A percentile compares a stretch with the other conserved stretches of the same genome.
These are phyloP conservation scores for Acacia acuminata DNA, from an alignment of 306 rosid genomes.

Conservation along the genomic window DNA sequence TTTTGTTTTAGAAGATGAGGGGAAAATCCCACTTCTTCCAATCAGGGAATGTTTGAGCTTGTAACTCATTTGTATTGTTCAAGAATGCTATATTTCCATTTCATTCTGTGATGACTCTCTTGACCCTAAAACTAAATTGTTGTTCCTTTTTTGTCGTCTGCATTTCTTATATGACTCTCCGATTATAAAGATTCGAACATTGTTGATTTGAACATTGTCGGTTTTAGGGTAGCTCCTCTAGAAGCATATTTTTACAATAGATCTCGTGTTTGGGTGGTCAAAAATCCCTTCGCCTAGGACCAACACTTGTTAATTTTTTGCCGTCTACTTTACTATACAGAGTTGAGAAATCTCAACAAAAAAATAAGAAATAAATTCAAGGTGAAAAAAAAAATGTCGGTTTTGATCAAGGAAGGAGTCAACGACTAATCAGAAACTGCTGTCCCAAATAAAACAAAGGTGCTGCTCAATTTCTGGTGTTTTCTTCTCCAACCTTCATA, in stretches of 20 bases:
- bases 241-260: too few relatives aligned
- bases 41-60: constrained; percentile 41
- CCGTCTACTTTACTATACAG: background rate
- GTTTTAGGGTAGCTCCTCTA: too few relatives aligned
- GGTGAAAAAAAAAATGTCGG: constrained; percentile 7
- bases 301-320: too few relatives aligned
- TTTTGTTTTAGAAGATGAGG: constrained; percentile 27
- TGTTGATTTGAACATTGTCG: too few relatives aligned
- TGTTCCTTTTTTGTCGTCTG: background rate
- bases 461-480: background rate
- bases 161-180: too few relatives aligned
- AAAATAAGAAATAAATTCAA: background rate
- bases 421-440: constrained; percentile 28
- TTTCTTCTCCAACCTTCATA: background rate
- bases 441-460: constrained; percentile 40
- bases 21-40: constrained; percentile 47
- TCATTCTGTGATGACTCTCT: background rate
- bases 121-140: background rate
- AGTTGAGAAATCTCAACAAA: background rate
- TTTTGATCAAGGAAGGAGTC: constrained; percentile 34
- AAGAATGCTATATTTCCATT: constrained; percentile 28
- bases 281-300: too few relatives aligned
- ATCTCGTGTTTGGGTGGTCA: too few relatives aligned
- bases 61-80: constrained; percentile 38
- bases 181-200: too few relatives aligned